These are phyloP conservation scores for Ogataea dorogensis DNA, from an alignment of 805 yeast species.

Conservation along the genomic window DNA sequence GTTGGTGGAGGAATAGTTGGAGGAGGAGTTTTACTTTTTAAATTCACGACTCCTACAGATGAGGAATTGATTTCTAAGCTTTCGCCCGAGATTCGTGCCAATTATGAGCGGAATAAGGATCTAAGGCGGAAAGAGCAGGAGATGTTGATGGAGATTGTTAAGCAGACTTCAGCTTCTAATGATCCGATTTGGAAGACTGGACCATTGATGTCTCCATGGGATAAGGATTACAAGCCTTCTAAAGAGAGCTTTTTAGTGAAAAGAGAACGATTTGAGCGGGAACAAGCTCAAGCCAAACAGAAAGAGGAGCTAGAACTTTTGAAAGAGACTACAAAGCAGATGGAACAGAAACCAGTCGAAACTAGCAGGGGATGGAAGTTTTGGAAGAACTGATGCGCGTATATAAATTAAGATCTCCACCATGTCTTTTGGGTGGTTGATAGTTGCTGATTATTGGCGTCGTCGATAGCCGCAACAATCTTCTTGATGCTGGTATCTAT, in stretches of 20 bases:
- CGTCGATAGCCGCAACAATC: constrained; percentile 82
- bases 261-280: constrained; percentile 47
- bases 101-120: constrained; percentile 63
- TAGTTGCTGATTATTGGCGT: constrained; percentile 53
- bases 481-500: constrained; percentile 83
- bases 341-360: constrained; percentile 1
- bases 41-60: constrained; percentile 80
- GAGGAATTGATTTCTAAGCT: constrained; percentile 70
- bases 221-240: constrained; percentile 36
- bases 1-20: constrained; percentile 69
- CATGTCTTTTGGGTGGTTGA: constrained; percentile 21
- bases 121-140: constrained; percentile 67
- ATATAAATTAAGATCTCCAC: constrained; percentile 8
- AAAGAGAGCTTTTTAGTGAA: constrained; percentile 38
- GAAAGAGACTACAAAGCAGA: constrained; percentile 39
- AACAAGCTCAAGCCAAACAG: constrained; percentile 41
- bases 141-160: constrained; percentile 65
- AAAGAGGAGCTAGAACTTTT: constrained; percentile 40
- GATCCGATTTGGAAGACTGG: constrained; percentile 88
- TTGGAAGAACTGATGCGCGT: constrained; percentile 2
- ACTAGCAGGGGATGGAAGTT: constrained; percentile 4
- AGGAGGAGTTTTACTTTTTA: constrained; percentile 67
- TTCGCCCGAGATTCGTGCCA: constrained; percentile 80
- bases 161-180: constrained; percentile 59
- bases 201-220: constrained; percentile 67